These are phyloP conservation scores for Colletotrichum aenigma DNA, from an alignment of 2,329 filamentous ascomycete species.

Conservation along the genomic window DNA sequence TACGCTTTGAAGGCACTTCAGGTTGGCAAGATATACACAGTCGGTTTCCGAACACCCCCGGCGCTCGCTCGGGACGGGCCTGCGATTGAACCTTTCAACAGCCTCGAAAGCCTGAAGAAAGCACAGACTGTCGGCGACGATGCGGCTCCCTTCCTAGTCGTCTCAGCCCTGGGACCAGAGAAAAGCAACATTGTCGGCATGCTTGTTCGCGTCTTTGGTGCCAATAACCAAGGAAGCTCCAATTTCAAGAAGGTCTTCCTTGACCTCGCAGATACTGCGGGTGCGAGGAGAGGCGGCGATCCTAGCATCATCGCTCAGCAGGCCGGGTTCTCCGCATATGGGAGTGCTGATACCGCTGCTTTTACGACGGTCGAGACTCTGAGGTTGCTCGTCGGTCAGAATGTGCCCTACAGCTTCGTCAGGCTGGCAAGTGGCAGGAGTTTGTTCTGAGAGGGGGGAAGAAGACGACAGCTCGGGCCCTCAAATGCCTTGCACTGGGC, in stretches of 20 bases:
- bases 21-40: slow-evolving; percentile 81
- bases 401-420: slow-evolving; percentile 88
- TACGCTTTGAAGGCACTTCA: slow-evolving; percentile 79
- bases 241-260: slow-evolving; percentile 73
- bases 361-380: slow-evolving; percentile 86
- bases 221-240: slow-evolving; percentile 36
- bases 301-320: slow-evolving; percentile 72
- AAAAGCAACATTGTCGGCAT: slow-evolving; percentile 82
- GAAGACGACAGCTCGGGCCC: background rate
- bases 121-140: slow-evolving; percentile 53
- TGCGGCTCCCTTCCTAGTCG: slow-evolving; percentile 76
- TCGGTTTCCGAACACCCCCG: slow-evolving; percentile 74
- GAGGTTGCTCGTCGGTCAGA: slow-evolving; percentile 80
- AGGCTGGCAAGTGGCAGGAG: slow-evolving; percentile 66
- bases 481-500: background rate
- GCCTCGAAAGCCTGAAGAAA: slow-evolving; percentile 66
- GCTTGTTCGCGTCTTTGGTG: slow-evolving; percentile 73
- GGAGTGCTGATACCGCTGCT: slow-evolving; percentile 78
- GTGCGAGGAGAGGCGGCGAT: slow-evolving; percentile 67
- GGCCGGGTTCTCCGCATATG: slow-evolving; percentile 81
- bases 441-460: slow-evolving; percentile 42
- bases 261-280: slow-evolving; percentile 70
- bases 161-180: slow-evolving; percentile 78
- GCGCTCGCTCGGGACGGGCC: slow-evolving; percentile 66
- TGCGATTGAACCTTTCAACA: slow-evolving; percentile 80